Evolutionary conservation across 164 flowering plant genomes (phyloP), one percentile per base, ranked within the genome.

Genomic region (Warburgia ugandensis): DNA sequence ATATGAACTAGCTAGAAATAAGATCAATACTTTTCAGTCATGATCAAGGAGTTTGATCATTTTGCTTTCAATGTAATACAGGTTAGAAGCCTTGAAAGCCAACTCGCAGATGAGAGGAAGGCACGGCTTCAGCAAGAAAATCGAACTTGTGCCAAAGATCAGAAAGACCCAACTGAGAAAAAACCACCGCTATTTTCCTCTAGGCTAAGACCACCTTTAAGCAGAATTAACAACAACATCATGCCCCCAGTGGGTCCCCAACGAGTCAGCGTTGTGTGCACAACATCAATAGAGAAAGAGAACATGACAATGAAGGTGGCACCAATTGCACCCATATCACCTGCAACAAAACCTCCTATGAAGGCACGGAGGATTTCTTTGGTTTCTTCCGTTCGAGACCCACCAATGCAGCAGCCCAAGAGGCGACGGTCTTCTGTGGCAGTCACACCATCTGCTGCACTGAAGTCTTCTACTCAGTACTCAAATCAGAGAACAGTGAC

Each of bases 61-160:
- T 21, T 6, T 6, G 27, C 19, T 9, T 43, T 43, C 16, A 0
- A 21, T 20, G 26, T 43, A 21, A 20, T 21, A 59, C 73, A 86
- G 97, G 82, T 82, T 42, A 76, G 82, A 36, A 94, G 86, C 44
- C 77, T 86, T 22, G 97, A 90, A 69, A 74, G 54, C 50, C 97
- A 86, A 61, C 35, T 90, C 36, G 82, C 77, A 16, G 92, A 89
- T 26, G 97, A 86, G 67, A 79, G 90, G 59, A 83, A 80, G 61
- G 58, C 68, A 28, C 69, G 97, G 64, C 52, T 80, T 13, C 84
- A 82, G 45, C 85, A 78, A 44, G 91, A 86, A 73, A 76, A 54
- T 3, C 62, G 79, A 73, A 76, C 80, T 54, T 52, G 83, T 48
- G 69, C 75, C 54, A 66, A 60, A 53, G 63, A 56, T 16, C 76